Conservation (phyloP, 2,329 filamentous ascomycete genomes). For the Botryosphaeria dothidea region DNA sequence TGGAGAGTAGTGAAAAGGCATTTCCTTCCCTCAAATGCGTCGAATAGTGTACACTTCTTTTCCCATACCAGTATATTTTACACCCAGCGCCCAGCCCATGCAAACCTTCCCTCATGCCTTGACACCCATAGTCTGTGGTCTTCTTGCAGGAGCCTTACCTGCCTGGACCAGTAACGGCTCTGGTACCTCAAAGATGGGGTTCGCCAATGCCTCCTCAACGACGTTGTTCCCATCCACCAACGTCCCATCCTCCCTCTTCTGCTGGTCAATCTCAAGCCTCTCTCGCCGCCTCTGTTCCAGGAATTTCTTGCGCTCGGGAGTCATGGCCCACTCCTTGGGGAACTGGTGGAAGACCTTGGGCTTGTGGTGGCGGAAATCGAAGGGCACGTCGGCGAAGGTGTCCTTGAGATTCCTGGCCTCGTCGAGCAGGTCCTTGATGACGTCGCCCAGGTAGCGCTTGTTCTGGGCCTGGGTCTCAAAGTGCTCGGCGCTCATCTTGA, state of each 20-base stretch:
- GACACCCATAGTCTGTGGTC: background rate
- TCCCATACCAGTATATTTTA: background rate
- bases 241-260: slow-evolving; percentile 54
- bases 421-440: slow-evolving; percentile 70
- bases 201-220: slow-evolving; percentile 26
- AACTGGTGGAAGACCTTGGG: slow-evolving; percentile 69
- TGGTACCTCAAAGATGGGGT: background rate
- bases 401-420: slow-evolving; percentile 76
- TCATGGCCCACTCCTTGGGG: slow-evolving; percentile 81
- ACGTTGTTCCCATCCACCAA: slow-evolving; percentile 56
- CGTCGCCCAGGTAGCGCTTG: slow-evolving; percentile 87
- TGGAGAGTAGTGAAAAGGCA: background rate
- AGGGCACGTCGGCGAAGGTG: slow-evolving; percentile 82
- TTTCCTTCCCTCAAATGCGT: background rate
- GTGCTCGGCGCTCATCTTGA: slow-evolving; percentile 90
- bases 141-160: background rate
- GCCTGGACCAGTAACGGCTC: background rate
- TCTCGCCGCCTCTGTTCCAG: slow-evolving; percentile 63
- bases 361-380: slow-evolving; percentile 84
- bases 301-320: slow-evolving; percentile 64
- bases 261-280: slow-evolving; percentile 55
- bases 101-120: background rate
- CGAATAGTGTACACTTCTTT: background rate
- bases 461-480: slow-evolving; percentile 91
- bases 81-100: slow-evolving; percentile 3